Evolutionary conservation across 2,329 filamentous ascomycete species (phyloP).

Genomic region (Lecanosticta acicola): DNA sequence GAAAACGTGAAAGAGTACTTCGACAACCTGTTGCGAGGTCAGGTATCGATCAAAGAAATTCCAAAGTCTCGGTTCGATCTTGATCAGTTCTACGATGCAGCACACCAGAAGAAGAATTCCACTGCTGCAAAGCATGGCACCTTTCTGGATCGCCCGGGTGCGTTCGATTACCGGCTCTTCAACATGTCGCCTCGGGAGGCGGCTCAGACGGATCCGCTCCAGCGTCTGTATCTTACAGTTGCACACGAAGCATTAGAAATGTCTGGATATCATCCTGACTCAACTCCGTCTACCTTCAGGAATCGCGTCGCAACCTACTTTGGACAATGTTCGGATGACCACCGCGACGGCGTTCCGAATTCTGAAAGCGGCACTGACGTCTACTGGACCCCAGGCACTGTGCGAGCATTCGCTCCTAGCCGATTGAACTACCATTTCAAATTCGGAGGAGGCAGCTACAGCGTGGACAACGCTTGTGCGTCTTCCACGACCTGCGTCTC

Average conservation of each 20-base stretch:
- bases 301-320: conserved; percentile 8
- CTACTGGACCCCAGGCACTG: conserved; percentile 17
- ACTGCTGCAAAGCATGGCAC: conserved; percentile 30
- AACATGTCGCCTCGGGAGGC: conserved; percentile 31
- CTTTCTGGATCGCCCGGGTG: conserved; percentile 33
- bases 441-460: conserved; percentile 16
- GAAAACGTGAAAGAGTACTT: conserved; percentile 4
- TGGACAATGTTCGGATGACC: no score
- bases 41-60: neutral
- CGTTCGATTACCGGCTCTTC: conserved; percentile 38
- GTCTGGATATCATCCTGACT: conserved; percentile 5
- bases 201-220: conserved; percentile 1
- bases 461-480: conserved; percentile 30
- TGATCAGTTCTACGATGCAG: neutral
- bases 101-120: neutral
- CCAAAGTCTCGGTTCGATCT: conserved; percentile 3
- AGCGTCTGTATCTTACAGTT: neutral
- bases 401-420: conserved; percentile 26
- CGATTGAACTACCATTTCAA: conserved; percentile 8
- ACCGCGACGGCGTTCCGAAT: conserved; percentile 17
- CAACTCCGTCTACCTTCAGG: conserved; percentile 1
- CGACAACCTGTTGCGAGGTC: neutral
- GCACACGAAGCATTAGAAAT: conserved; percentile 6
- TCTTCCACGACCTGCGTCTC: conserved; percentile 19
- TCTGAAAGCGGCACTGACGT: conserved; percentile 12